Evolutionary conservation across 1,284 basidiomycete species (phyloP).

Genomic region (Leccinum fallax): DNA sequence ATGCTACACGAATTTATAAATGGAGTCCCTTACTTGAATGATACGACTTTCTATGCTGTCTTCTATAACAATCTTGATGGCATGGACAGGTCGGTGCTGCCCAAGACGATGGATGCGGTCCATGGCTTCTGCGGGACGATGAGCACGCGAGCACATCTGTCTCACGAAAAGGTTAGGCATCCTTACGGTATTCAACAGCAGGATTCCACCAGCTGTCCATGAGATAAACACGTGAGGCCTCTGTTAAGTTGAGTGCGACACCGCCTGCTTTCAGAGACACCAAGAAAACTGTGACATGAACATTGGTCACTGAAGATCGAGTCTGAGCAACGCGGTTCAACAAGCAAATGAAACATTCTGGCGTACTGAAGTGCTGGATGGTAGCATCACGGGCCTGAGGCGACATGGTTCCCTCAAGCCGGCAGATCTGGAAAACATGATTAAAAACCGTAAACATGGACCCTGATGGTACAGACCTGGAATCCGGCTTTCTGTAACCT

Average conservation of each 20-base stretch:
- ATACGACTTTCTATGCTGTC: conserved; percentile 97
- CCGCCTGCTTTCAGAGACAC: conserved; percentile 96
- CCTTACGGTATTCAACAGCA: conserved; percentile 76
- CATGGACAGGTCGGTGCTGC: conserved; percentile 90
- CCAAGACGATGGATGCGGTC: conserved; percentile 93
- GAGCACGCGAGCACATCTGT: conserved; percentile 14
- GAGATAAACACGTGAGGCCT: conserved; percentile 90
- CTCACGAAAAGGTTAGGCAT: neutral
- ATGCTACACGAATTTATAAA: neutral
- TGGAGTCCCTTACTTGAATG: conserved; percentile 53
- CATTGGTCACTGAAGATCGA: conserved; percentile 74
- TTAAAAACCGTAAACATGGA: neutral
- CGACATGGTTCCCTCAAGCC: conserved; percentile 96
- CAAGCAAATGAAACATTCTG: neutral
- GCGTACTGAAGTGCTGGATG: conserved; percentile 90
- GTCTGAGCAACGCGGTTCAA: conserved; percentile 6
- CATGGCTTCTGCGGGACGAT: conserved; percentile 79
- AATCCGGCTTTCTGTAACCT: conserved; percentile 92
- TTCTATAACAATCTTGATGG: conserved; percentile 93
- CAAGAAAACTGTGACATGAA: conserved; percentile 94
- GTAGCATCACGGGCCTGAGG: conserved; percentile 95
- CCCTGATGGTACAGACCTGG: conserved; percentile 48
- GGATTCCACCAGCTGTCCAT: conserved; percentile 96
- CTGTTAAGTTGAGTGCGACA: conserved; percentile 91
- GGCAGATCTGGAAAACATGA: conserved; percentile 72